A percentile compares a stretch with the other conserved stretches of the same genome.
Evolutionary conservation across 768 basidiomycete genomes (phyloP).

Genomic region (Suillus tomentosus): DNA sequence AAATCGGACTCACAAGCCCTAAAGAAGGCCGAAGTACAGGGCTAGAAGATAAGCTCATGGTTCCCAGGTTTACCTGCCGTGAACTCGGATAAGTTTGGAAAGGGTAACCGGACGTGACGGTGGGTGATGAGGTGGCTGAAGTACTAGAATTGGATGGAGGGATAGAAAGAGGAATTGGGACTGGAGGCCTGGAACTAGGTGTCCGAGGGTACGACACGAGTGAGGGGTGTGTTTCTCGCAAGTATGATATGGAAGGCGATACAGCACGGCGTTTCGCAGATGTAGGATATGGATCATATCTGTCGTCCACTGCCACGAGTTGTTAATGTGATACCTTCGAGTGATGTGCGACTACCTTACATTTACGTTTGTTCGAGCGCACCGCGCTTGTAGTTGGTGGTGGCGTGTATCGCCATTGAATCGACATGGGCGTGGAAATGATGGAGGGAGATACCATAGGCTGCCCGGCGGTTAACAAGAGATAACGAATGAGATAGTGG

Average conservation of each 20-base stretch:
- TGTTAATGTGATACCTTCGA: constrained; percentile 14
- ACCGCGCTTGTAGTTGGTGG: constrained; percentile 78
- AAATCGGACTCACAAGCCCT: constrained; percentile 73
- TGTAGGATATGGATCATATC: constrained; percentile 82
- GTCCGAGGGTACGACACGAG: constrained; percentile 46
- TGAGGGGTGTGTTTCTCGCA: constrained; percentile 60
- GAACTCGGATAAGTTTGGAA: constrained; percentile 43
- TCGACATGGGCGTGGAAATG: constrained; percentile 52
- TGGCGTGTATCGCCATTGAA: constrained; percentile 81
- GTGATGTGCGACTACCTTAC: constrained; percentile 38
- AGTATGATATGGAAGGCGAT: constrained; percentile 72
- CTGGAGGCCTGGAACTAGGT: constrained; percentile 59
- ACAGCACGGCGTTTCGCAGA: constrained; percentile 81
- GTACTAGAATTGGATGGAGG: constrained; percentile 52
- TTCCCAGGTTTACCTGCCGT: constrained; percentile 39
- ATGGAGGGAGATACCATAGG: constrained; percentile 64
- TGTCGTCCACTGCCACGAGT: constrained; percentile 64
- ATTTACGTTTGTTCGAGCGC: constrained; percentile 80
- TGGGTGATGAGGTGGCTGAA: constrained; percentile 76
- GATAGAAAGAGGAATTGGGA: constrained; percentile 66
- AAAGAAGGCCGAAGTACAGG: constrained; percentile 74
- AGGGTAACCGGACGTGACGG: constrained; percentile 52
- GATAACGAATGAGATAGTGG: constrained; percentile 16
- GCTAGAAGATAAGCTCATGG: constrained; percentile 63
- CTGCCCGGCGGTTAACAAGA: constrained; percentile 33